Evolutionary conservation across 83 land plant species (phyloP), one percentile per base, ranked within the genome.

Genomic region (Isoetes engelmannii): DNA sequence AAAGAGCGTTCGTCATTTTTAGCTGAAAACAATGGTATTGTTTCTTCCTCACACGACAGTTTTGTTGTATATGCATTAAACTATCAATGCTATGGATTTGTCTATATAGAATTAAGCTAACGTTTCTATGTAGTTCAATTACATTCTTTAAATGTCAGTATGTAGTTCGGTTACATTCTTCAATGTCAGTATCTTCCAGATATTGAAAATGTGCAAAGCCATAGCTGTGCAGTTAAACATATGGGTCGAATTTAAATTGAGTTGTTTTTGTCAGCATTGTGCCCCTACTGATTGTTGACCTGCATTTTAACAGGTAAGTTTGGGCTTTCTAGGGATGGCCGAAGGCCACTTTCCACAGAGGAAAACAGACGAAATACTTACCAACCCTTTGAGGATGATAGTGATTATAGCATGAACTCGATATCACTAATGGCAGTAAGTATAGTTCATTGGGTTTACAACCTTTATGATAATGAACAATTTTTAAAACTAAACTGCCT

Each of bases 291-390:
- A 28, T 2, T 28, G 37, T 0, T 28, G 37, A 28, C 37, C 2
- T 28, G 37, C 37, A 28, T 28, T 28, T 28, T 28, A 28, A 28
- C 37, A 28, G 37, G 37, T 28, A 87, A 70, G 65, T 77, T 62
- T 17, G 45, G 49, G 44, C 15, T 76, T 17, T 46, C 57, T 48
- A 89, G 75, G 77, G 67, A 75, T 65, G 84, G 84, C 37, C 86
- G 83, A 65, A 82, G 84, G 63, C 78, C 75, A n/a, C 21, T 71
- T 68, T 71, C 78, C 19, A 28, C 67, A 8, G 88, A 87, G 18
- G 95, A 89, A 63, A 81, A 81, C 48, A 87, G 85, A 47, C 84
- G 95, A 5, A 70, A 77, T 60, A 75, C 95, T 44, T 89, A 81
- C 61, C 77, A 61, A 65, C 85, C 72, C 41, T 20, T 70, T 61